Evolutionary conservation across 2,329 filamentous ascomycete species (phyloP).

Genomic region (Sporothrix luriei): DNA sequence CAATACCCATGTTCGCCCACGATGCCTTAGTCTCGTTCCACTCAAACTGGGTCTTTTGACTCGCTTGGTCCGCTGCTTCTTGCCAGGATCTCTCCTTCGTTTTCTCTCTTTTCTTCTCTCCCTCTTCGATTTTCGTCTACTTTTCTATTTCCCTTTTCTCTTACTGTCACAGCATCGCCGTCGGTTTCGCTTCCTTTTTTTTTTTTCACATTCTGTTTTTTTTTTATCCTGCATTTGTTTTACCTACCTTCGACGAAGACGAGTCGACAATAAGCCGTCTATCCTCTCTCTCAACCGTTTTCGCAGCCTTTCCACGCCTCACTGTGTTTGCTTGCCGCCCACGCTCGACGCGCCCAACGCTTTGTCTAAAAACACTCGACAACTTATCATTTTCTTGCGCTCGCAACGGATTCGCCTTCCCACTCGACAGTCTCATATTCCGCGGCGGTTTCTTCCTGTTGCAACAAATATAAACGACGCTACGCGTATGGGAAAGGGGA

Average conservation of each 20-base stretch:
- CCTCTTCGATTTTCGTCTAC: constrained; percentile 14
- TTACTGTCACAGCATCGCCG: constrained; percentile 19
- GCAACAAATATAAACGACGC: not conserved
- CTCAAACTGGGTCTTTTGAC: constrained; percentile 27
- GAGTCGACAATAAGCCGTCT: not conserved
- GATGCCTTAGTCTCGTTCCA: constrained; percentile 30
- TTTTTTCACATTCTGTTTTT: not conserved
- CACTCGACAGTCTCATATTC: constrained; percentile 10
- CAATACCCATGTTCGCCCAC: constrained; percentile 28
- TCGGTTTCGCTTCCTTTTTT: constrained; percentile 3
- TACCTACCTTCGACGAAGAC: not conserved
- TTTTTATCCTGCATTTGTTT: not conserved
- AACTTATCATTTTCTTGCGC: constrained; percentile 2
- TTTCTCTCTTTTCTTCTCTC: constrained; percentile 20
- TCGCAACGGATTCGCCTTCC: not conserved
- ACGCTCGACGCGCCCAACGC: constrained; percentile 23
- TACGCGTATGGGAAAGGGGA: not conserved
- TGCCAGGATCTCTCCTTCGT: constrained; percentile 19
- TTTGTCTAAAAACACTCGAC: constrained; percentile 6
- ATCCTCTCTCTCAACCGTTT: constrained; percentile 16
- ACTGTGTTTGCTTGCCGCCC: not conserved
- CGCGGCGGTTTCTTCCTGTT: not conserved
- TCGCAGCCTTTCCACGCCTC: not conserved
- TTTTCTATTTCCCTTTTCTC: constrained; percentile 25
- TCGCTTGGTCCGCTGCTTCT: constrained; percentile 19